These are phyloP conservation scores for Solanum ahanhuiri DNA, from an alignment of 257 asterid genomes.

Conservation along the genomic window DNA sequence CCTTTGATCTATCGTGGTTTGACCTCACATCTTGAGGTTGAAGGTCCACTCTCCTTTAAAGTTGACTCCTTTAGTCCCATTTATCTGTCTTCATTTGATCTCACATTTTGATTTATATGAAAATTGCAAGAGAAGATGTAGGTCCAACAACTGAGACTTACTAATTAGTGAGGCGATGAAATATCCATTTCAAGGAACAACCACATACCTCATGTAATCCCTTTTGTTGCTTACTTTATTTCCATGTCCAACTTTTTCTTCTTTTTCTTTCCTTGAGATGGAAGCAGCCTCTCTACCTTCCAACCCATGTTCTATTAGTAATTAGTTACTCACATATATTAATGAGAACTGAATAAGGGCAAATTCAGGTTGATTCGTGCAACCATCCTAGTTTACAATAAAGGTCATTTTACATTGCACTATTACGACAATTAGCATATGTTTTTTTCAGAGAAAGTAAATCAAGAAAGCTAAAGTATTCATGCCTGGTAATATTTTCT, in stretches of 20 bases:
- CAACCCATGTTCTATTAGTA: not conserved
- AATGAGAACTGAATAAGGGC: not conserved
- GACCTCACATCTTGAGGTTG: not conserved
- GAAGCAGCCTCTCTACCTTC: not conserved
- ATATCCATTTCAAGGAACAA: not conserved
- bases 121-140: not conserved
- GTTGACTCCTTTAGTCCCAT: conserved; percentile 75
- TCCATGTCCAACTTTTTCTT: not conserved
- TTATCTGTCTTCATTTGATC: conserved; percentile 71
- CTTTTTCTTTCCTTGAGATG: not conserved
- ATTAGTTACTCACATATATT: not conserved
- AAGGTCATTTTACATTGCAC: not conserved
- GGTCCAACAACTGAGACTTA: not conserved
- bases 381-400: not conserved
- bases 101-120: conserved; percentile 13
- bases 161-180: not conserved
- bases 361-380: not conserved
- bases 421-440: not conserved
- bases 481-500: conserved; percentile 77
- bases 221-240: not conserved
- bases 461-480: not conserved
- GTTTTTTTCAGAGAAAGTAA: not conserved
- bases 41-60: conserved; percentile 23
- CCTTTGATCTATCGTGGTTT: not conserved
- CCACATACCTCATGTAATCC: not conserved